A percentile compares a stretch with the other conserved stretches of the same genome.
These are phyloP conservation scores for Boletus vermiculosoides DNA, from an alignment of 768 basidiomycete species.

Conservation along the genomic window DNA sequence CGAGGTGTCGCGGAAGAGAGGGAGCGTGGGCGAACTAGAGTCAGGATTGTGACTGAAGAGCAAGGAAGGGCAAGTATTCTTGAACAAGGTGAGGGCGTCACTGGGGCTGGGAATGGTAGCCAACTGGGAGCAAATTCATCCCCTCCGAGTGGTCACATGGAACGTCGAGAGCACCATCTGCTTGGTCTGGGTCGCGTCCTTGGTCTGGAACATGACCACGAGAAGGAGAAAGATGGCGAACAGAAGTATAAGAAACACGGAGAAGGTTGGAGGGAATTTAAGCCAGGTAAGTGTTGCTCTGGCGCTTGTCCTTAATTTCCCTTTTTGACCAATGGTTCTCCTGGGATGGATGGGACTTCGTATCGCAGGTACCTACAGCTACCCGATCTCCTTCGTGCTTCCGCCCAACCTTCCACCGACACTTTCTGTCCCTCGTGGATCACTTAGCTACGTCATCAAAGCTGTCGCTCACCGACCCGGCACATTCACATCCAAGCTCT, in stretches of 20 bases:
- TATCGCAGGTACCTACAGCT: constrained; percentile 80
- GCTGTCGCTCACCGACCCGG: constrained; percentile 87
- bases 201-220: constrained; percentile 18
- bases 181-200: constrained; percentile 38
- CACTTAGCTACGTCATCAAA: constrained; percentile 75
- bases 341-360: constrained; percentile 1
- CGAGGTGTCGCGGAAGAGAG: constrained; percentile 36
- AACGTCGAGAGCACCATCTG: constrained; percentile 15
- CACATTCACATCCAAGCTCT: constrained; percentile 73
- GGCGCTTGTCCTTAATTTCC: background rate
- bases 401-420: constrained; percentile 80
- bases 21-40: constrained; percentile 24
- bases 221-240: constrained; percentile 11
- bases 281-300: constrained; percentile 59
- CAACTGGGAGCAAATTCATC: background rate
- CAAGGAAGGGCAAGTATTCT: background rate
- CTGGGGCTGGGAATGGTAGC: background rate
- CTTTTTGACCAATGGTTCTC: background rate
- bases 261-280: constrained; percentile 84
- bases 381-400: constrained; percentile 90
- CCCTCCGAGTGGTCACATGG: background rate
- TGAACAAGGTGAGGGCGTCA: background rate
- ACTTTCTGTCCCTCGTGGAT: constrained; percentile 70
- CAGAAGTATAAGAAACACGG: constrained; percentile 42
- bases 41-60: constrained; percentile 7